A percentile compares a stretch with the other conserved stretches of the same genome.
Conservation (phyloP, 306 rosid species). For the Acmispon strigosus region DNA sequence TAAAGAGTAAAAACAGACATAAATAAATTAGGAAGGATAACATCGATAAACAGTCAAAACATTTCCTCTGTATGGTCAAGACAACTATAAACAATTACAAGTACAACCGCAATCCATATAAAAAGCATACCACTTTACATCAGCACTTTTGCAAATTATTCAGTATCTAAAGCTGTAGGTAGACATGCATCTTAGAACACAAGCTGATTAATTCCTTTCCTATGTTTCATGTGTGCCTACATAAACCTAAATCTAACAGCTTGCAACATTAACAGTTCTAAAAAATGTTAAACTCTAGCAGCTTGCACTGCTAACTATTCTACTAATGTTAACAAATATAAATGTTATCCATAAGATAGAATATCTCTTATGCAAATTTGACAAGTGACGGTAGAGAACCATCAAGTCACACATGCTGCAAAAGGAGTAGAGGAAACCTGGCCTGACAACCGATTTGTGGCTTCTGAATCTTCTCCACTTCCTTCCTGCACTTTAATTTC, state of each 20-base stretch:
- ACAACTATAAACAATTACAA: not conserved
- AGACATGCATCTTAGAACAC: not conserved
- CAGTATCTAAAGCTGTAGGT: not conserved
- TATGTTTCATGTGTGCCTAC: not conserved
- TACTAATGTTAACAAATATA: too few relatives aligned
- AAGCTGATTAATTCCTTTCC: not conserved
- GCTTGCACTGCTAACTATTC: too few relatives aligned
- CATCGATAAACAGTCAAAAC: not conserved
- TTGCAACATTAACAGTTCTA: not conserved
- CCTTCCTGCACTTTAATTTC: constrained; percentile 41
- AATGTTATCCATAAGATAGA: not conserved
- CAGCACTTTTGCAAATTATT: not conserved
- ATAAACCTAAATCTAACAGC: not conserved
- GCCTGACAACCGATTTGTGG: constrained; percentile 22
- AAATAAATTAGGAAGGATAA: not conserved
- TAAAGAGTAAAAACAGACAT: not conserved
- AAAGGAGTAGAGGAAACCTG: constrained; percentile 41
- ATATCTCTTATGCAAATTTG: not conserved
- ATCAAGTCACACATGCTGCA: constrained; percentile 4
- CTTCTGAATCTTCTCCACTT: constrained; percentile 23
- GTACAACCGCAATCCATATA: not conserved
- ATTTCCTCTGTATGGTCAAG: not conserved
- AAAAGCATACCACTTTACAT: not conserved
- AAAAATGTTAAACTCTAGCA: not conserved
- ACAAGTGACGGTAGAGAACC: not conserved